These are phyloP conservation scores for Raffaelea deltoideospora DNA, from an alignment of 2,329 filamentous ascomycete genomes.

Conservation along the genomic window DNA sequence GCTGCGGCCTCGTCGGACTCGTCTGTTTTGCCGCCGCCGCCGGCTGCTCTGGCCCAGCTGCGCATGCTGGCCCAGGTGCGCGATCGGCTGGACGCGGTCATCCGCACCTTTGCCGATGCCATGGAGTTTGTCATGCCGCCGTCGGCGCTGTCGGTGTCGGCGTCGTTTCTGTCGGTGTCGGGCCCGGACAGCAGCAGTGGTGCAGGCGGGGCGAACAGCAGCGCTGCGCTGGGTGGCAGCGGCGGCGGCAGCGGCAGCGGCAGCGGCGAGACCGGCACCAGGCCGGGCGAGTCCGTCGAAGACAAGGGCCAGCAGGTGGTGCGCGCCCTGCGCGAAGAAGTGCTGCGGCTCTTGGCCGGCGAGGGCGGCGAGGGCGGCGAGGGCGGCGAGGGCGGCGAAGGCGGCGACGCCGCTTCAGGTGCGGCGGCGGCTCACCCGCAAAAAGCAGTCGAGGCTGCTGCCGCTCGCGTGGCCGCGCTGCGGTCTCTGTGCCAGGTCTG, in stretches of 20 bases:
- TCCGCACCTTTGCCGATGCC: slow-evolving; percentile 82
- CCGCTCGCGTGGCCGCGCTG: slow-evolving; percentile 58
- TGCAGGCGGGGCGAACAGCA: slow-evolving; percentile 19
- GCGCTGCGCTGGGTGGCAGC: slow-evolving; percentile 23
- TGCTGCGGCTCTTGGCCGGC: not conserved
- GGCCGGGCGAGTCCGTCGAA: slow-evolving; percentile 34
- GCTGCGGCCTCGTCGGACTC: slow-evolving; percentile 5
- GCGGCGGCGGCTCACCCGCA: not conserved
- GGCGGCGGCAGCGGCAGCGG: slow-evolving; percentile 13
- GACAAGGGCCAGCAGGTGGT: slow-evolving; percentile 78
- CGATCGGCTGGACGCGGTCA: slow-evolving; percentile 71
- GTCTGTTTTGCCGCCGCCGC: slow-evolving; percentile 18
- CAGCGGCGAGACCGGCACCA: not conserved
- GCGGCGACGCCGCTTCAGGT: not conserved
- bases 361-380: not conserved
- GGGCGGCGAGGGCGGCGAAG: not conserved
- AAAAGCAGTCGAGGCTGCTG: slow-evolving; percentile 55
- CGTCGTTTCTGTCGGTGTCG: slow-evolving; percentile 80
- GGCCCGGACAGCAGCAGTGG: slow-evolving; percentile 44
- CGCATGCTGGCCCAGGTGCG: slow-evolving; percentile 73
- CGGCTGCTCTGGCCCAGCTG: slow-evolving; percentile 59
- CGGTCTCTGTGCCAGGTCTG: slow-evolving; percentile 67
- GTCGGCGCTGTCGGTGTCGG: slow-evolving; percentile 68
- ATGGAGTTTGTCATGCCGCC: slow-evolving; percentile 92
- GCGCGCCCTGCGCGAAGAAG: slow-evolving; percentile 50